These are phyloP conservation scores for Furcasterigmium sp. DNA, from an alignment of 2,329 filamentous ascomycete species.

Conservation along the genomic window DNA sequence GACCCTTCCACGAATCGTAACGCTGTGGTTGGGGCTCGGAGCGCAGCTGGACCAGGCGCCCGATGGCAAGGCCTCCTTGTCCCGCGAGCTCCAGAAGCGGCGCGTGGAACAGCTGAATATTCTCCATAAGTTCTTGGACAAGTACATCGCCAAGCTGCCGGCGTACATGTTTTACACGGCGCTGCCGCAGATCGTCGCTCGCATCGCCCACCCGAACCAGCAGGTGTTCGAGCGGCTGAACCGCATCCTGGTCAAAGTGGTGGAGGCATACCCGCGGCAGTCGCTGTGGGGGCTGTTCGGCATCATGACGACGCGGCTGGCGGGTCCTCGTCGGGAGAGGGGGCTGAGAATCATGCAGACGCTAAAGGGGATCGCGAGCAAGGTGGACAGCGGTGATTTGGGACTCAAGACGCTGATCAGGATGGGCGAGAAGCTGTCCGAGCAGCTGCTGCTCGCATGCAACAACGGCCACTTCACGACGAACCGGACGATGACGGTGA, in stretches of 20 bases:
- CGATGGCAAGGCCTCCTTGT: constrained; percentile 47
- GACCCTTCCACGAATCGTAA: constrained; percentile 84
- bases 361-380: constrained; percentile 42
- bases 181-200: constrained; percentile 89
- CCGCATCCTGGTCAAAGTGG: constrained; percentile 80
- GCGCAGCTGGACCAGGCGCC: constrained; percentile 63
- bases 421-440: constrained; percentile 76
- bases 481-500: constrained; percentile 64
- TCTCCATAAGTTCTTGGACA: constrained; percentile 71
- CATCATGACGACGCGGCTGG: constrained; percentile 74
- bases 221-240: constrained; percentile 73
- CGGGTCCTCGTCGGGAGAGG: constrained; percentile 55
- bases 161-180: constrained; percentile 77
- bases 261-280: constrained; percentile 81
- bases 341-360: constrained; percentile 47
- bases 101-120: constrained; percentile 62
- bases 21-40: constrained; percentile 90
- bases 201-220: constrained; percentile 80
- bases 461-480: constrained; percentile 68
- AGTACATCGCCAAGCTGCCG: constrained; percentile 69
- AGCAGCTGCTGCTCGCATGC: constrained; percentile 75
- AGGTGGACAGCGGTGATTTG: constrained; percentile 41
- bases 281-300: constrained; percentile 87
- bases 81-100: constrained; percentile 44
- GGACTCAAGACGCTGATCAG: constrained; percentile 70